Evolutionary conservation across 2,329 filamentous ascomycete species (phyloP).

Genomic region (Atkinsonella hypoxylon): DNA sequence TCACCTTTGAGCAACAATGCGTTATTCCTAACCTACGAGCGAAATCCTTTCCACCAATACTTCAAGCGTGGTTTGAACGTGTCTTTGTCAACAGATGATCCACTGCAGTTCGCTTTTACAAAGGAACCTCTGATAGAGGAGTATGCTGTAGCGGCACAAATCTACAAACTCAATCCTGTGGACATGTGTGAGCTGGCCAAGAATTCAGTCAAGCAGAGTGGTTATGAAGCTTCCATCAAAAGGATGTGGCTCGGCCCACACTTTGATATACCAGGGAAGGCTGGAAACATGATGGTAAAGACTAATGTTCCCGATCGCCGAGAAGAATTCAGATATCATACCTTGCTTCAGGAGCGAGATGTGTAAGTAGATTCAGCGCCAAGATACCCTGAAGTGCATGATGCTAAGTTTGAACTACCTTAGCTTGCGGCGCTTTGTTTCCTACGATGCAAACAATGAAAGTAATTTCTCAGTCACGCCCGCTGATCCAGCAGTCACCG

Average conservation of each 20-base stretch:
- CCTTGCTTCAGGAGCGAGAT: slow-evolving; percentile 67
- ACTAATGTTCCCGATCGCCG: slow-evolving; percentile 92
- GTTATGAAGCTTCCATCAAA: slow-evolving; percentile 82
- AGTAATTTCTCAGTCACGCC: slow-evolving; percentile 1
- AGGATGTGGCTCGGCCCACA: slow-evolving; percentile 79
- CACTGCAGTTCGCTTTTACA: slow-evolving; percentile 94
- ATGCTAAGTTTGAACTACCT: background rate
- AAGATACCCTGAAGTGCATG: slow-evolving; percentile 3
- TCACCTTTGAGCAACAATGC: slow-evolving; percentile 98
- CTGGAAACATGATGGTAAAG: slow-evolving; percentile 86
- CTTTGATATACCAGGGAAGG: slow-evolving; percentile 65
- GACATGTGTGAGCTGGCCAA: slow-evolving; percentile 98
- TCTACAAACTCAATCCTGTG: slow-evolving; percentile 92
- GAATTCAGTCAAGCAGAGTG: slow-evolving; percentile 89
- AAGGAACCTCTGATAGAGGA: slow-evolving; percentile 98
- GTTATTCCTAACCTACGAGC: slow-evolving; percentile 88
- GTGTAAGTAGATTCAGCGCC: slow-evolving; percentile 48
- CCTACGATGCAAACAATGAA: slow-evolving; percentile 19
- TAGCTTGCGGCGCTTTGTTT: slow-evolving; percentile 32
- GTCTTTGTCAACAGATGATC: slow-evolving; percentile 91
- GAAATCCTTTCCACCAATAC: slow-evolving; percentile 92
- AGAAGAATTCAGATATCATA: slow-evolving; percentile 81
- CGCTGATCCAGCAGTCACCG: background rate
- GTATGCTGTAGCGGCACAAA: slow-evolving; percentile 94
- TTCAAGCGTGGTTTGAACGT: slow-evolving; percentile 93